Evolutionary conservation across 306 rosid genomes (phyloP), one percentile per base, ranked within the genome.

Genomic region (Senna siamea): DNA sequence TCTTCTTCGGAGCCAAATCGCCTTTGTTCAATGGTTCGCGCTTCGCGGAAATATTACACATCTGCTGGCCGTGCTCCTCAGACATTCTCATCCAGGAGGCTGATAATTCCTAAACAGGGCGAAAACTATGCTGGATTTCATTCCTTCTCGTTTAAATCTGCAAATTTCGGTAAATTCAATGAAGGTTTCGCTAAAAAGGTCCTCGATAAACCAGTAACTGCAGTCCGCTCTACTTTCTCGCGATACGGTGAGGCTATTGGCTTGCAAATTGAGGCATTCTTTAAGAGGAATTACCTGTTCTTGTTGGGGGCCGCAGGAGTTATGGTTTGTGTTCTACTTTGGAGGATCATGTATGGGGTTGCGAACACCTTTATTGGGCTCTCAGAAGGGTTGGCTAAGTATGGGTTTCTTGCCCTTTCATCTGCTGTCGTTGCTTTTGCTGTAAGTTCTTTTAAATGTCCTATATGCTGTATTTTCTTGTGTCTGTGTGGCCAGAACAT

Each of bases 361-460:
- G 97, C 97, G 0, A 91, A 71, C 63, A 78, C 92, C 65, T 89
- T 94, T 63, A 73, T 94, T 75, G 85, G 85, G 2, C 28, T 91
- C 48, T 89, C 96, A 6, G 98, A 94, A 80, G 95, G 98, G 70
- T 76, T 94, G 92, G 98, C 98, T 48, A 94, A 91, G 93, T 94
- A 89, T 75, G 97, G 99, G 41, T 91, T 94, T 75, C 91, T 91
- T 30, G 96, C 97, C 66, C 87, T 94, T 59, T 89, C 99, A n/a
- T 76, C 96, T 54, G 95, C 99, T 66, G 88, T 92, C 74, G 96
- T 91, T 66, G 86, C 90, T 78, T 91, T 91, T 28, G 78, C 89
- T 58, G 98, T 91, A 87, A 91, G 96, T 85, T 83, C 77, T 76
- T 77, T 66, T 81, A 44, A 18, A 26, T 66, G 59, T 43, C 57